phyloP scores from a whole-genome alignment of 202 grass and related monocot genomes.

The Digitaria exilis region DNA sequence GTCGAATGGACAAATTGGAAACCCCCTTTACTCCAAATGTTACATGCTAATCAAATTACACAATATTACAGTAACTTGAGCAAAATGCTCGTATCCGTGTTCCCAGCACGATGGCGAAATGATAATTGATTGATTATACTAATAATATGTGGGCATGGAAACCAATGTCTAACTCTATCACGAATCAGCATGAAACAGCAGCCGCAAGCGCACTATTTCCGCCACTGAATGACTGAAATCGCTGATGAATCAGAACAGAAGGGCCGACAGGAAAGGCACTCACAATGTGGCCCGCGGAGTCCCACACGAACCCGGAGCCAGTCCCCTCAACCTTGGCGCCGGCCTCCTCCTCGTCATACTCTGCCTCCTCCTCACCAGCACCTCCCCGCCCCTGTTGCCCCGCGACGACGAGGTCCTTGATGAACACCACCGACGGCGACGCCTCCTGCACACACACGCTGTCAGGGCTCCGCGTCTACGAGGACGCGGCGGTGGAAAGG shows the following conservation, averaged over 20 bases:
- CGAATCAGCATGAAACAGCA: background rate
- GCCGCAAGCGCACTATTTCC: background rate
- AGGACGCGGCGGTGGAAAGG: no score
- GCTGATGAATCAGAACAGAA: background rate
- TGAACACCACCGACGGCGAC: conserved; percentile 89
- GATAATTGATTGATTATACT: background rate
- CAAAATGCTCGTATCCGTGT: background rate
- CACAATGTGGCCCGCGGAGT: conserved; percentile 79
- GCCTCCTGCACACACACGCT: conserved; percentile 51
- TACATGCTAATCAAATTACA: background rate
- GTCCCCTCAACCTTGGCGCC: conserved; percentile 73
- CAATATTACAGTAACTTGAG: background rate
- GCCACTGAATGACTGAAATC: background rate
- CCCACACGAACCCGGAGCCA: conserved; percentile 84
- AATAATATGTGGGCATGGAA: background rate
- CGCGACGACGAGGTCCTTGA: conserved; percentile 61
- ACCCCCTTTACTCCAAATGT: background rate
- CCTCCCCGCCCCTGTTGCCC: background rate
- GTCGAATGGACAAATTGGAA: background rate
- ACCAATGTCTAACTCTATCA: background rate
- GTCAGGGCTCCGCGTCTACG: background rate
- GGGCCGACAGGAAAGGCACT: background rate
- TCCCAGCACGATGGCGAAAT: background rate
- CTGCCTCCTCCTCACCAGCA: background rate
- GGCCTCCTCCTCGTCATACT: conserved; percentile 29